Evolutionary conservation across 345 rosid species (phyloP), one percentile per base, ranked within the genome.

Genomic region (Salix koriyanagi): DNA sequence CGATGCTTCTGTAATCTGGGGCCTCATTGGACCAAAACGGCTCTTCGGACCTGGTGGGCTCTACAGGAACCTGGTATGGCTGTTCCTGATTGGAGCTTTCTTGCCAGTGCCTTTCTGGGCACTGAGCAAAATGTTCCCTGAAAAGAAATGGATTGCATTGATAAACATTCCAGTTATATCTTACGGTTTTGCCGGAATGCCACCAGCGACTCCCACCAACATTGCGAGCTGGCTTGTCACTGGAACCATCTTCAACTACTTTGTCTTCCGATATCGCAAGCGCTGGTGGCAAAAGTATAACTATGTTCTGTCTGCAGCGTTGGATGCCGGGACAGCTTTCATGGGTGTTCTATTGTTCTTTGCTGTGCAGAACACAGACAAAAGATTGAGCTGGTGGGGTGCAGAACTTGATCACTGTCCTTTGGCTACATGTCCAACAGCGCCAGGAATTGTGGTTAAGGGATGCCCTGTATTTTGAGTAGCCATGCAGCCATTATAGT

Each of bases 271-370:
- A 46, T 92, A 87, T 91, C 92, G 86, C 83, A 94, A 90, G 86
- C 81, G 91, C 30, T 96, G 99, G 98, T 96, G 99, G 99, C 97
- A 96, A 93, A 94, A 88, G 79, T 96, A 96, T 76, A 96, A 94
- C 72, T 96, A 96, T 37, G 90, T 96, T 12, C 88, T 96, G n/a
- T 96, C 99, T 2, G 98, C 97, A 5, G 97, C 99, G 28, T 80
- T 96, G 56, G 99, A 96, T 69, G 99, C 99, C 0, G 99, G 99
- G 73, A 96, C 99, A 1, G 98, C 99, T 2, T 96, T 96, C 89
- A 96, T 96, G 98, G 99, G 89, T 0, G 99, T 96, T 56, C 73
- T 96, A 28, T 64, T 96, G 86, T 96, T 96, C 89, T 94, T 96
- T 23, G 96, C 96, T 5, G 62, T 96, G 83, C 98, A 96, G 77